A percentile compares a stretch with the other conserved stretches of the same genome.
Evolutionary conservation across 2,329 filamentous ascomycete species (phyloP).

Genomic region (Penicillium nordicum): DNA sequence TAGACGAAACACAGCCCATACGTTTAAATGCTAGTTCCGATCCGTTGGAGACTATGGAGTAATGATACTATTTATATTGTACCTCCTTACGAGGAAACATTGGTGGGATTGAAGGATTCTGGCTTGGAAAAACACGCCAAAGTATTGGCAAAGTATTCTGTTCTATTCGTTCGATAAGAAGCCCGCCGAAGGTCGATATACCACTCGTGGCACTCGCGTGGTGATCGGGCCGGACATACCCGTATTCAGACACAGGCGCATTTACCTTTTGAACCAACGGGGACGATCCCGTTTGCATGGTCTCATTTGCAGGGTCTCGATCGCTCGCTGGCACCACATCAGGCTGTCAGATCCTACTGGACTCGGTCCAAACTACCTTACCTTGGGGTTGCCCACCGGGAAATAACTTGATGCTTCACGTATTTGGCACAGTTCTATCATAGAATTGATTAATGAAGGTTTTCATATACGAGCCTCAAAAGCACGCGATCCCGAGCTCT

Average conservation of each 20-base stretch:
- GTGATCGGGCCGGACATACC: conserved; percentile 6
- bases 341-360: conserved; percentile 10
- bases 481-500: not conserved
- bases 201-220: conserved; percentile 8
- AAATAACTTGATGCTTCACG: not conserved
- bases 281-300: not conserved
- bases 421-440: not conserved
- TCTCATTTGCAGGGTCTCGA: conserved; percentile 10
- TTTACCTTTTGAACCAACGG: not conserved
- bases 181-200: conserved; percentile 2
- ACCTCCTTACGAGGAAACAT: conserved; percentile 1
- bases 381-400: conserved; percentile 2
- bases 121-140: conserved; percentile 9
- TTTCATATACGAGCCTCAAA: not conserved
- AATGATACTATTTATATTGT: not conserved
- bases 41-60: not conserved
- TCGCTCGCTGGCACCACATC: conserved; percentile 12
- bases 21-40: conserved; percentile 6
- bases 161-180: conserved; percentile 13
- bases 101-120: conserved; percentile 6
- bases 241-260: conserved; percentile 4
- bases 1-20: conserved; percentile 5
- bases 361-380: not conserved
- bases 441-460: not conserved
- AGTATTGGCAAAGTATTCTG: not conserved